These are phyloP conservation scores for Trichoderma harzianum DNA, from an alignment of 2,329 filamentous ascomycete species.

Conservation along the genomic window DNA sequence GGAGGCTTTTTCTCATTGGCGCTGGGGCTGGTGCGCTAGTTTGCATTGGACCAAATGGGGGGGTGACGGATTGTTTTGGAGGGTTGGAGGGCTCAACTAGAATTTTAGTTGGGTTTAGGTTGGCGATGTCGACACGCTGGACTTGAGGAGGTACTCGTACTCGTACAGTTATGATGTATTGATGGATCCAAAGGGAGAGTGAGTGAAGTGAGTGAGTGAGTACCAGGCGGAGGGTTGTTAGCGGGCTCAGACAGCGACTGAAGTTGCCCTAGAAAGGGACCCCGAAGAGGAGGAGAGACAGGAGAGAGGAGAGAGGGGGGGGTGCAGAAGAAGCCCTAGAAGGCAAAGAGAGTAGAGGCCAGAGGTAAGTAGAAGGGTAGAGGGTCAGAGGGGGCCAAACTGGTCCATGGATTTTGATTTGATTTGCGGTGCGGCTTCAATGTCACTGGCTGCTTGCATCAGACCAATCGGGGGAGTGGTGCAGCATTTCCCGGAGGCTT, in stretches of 20 bases:
- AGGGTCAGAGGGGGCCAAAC: not conserved
- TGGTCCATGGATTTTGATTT: not conserved
- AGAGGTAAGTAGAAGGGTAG: not conserved
- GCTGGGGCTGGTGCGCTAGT: conserved; percentile 1
- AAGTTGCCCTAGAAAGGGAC: not conserved
- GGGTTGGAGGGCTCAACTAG: not conserved
- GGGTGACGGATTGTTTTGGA: not conserved
- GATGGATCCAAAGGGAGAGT: not conserved
- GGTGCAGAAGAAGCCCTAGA: not conserved
- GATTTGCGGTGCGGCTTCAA: not conserved
- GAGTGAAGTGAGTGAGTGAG: not conserved
- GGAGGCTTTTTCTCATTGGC: not conserved
- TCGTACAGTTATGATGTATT: not conserved
- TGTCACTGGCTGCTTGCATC: not conserved
- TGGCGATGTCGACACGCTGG: not conserved
- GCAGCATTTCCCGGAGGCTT: conserved; percentile 17
- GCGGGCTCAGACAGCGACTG: not conserved
- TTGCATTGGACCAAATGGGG: not conserved
- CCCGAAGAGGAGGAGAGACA: not conserved
- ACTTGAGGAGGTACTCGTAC: not conserved
- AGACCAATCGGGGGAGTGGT: conserved; percentile 23
- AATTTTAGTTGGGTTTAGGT: not conserved
- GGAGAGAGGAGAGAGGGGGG: too few relatives aligned
- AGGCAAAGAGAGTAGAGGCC: not conserved
- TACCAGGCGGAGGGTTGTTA: not conserved